Percentiles rank a stretch among this genome's conserved stretches.
Conservation (phyloP, 305 asterid species). For the Fraxinus baroniana region DNA sequence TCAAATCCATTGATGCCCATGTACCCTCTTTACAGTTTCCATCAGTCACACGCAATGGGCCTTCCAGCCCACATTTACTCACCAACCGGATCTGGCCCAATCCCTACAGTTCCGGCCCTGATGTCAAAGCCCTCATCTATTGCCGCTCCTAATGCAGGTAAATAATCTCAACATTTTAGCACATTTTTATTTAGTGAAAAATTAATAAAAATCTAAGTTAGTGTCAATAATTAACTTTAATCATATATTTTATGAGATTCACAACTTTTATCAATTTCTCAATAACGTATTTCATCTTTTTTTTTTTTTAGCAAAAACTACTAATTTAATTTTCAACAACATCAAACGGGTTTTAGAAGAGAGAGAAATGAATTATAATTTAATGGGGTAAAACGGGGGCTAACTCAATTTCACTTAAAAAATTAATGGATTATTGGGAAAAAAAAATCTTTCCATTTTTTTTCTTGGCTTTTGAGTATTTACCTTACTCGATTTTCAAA, state of each 20-base stretch:
- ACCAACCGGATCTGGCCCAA: slow-evolving; percentile 56
- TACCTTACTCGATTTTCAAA: background rate
- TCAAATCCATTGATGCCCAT: slow-evolving; percentile 69
- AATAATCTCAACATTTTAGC: background rate
- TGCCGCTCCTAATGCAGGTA: slow-evolving; percentile 65
- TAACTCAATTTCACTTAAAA: background rate
- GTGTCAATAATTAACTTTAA: too few species aligned
- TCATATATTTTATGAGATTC: too few species aligned
- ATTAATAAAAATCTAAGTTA: too few species aligned
- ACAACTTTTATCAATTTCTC: too few species aligned
- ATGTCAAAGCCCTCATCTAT: slow-evolving; percentile 74
- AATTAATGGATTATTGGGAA: background rate
- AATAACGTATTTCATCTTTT: too few species aligned
- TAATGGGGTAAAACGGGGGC: too few species aligned
- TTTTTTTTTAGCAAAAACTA: too few species aligned
- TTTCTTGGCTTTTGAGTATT: background rate
- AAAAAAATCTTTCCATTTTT: background rate
- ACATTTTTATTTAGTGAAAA: too few species aligned
- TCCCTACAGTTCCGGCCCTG: slow-evolving; percentile 45
- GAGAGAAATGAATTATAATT: too few species aligned
- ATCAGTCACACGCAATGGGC: slow-evolving; percentile 80
- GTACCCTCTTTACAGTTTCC: slow-evolving; percentile 65
- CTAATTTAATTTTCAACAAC: too few species aligned
- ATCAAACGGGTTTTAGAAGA: too few species aligned
- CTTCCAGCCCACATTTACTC: slow-evolving; percentile 78